These are phyloP conservation scores for Phylloporus sp. DNA, from an alignment of 768 basidiomycete genomes.

Conservation along the genomic window DNA sequence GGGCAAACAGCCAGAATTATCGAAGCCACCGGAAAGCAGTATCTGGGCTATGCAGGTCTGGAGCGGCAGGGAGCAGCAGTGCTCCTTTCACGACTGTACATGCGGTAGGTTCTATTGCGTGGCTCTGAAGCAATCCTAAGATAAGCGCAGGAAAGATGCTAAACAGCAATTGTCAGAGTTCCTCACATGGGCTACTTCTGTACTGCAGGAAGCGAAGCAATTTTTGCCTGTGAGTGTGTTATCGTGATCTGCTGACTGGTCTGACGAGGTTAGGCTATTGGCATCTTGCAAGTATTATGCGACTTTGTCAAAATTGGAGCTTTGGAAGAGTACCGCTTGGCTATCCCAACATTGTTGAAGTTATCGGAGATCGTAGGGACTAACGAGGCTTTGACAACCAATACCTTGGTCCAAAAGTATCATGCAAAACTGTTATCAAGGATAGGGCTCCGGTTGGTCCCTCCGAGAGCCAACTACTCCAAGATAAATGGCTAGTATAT, in stretches of 20 bases:
- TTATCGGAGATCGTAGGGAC: conserved; percentile 43
- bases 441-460: conserved; percentile 58
- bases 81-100: conserved; percentile 77
- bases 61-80: conserved; percentile 83
- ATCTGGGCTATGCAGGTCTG: conserved; percentile 67
- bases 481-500: conserved; percentile 40
- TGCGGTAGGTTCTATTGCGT: conserved; percentile 48
- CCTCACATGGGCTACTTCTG: conserved; percentile 42
- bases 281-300: conserved; percentile 63
- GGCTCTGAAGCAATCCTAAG: conserved; percentile 7
- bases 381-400: conserved; percentile 41
- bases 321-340: conserved; percentile 45
- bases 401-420: conserved; percentile 68
- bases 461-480: conserved; percentile 36
- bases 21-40: conserved; percentile 53
- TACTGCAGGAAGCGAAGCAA: conserved; percentile 39
- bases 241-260: neutral
- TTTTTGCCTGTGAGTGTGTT: conserved; percentile 45
- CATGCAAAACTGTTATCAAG: conserved; percentile 67
- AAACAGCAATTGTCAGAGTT: conserved; percentile 48
- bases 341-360: conserved; percentile 42
- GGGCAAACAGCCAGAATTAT: conserved; percentile 55
- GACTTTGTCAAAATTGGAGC: conserved; percentile 67
- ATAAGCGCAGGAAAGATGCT: conserved; percentile 52
- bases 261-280: conserved; percentile 51